These are phyloP conservation scores for Auxenochlorella pyrenoidosa DNA, from an alignment of 139 green algal genomes.

Conservation along the genomic window DNA sequence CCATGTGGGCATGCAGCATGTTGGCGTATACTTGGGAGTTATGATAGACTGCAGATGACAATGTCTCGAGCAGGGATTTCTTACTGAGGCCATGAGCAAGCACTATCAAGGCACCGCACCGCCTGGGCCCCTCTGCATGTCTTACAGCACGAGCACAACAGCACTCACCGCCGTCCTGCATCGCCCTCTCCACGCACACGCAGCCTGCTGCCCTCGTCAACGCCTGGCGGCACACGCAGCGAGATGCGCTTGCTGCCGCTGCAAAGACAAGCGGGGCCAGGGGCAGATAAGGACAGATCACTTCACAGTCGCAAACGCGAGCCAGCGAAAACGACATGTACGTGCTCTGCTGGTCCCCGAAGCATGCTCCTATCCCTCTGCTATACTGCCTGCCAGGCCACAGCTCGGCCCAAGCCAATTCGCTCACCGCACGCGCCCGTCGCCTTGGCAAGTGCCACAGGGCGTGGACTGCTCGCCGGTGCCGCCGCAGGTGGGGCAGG, in stretches of 20 bases:
- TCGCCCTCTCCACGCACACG: conserved; percentile 91
- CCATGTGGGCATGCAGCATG: background rate
- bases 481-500: conserved; percentile 84
- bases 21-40: too few species aligned
- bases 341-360: background rate
- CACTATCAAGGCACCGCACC: too few species aligned
- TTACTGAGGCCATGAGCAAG: too few species aligned
- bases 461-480: conserved; percentile 79
- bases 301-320: background rate
- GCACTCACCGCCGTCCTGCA: conserved; percentile 48
- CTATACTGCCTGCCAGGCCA: background rate
- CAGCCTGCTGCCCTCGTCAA: conserved; percentile 91
- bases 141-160: background rate
- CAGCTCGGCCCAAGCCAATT: background rate
- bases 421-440: conserved; percentile 81
- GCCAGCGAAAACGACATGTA: background rate
- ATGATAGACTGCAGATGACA: too few species aligned
- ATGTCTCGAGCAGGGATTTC: too few species aligned
- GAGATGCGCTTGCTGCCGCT: conserved; percentile 87
- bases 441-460: conserved; percentile 90
- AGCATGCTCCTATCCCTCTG: background rate
- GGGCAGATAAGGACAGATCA: background rate
- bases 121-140: too few species aligned
- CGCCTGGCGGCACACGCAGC: conserved; percentile 88
- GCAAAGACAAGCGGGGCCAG: background rate